Evolutionary conservation across 2,329 filamentous ascomycete species (phyloP).

Genomic region (Paramyrothecium sp.): DNA sequence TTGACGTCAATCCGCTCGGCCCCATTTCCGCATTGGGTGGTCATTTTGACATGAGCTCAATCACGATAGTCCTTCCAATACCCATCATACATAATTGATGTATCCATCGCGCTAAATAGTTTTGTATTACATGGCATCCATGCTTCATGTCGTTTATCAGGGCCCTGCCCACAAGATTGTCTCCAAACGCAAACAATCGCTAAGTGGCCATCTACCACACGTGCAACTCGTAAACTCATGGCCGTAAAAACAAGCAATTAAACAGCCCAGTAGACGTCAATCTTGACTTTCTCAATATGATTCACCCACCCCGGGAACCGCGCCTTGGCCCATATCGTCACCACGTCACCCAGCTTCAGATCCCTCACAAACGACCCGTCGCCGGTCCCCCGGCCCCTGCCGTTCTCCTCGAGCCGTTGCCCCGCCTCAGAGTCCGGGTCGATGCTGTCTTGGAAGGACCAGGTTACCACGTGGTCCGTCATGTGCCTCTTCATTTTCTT

Average conservation of each 20-base stretch:
- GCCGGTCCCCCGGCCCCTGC: slow-evolving; percentile 49
- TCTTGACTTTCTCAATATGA: slow-evolving; percentile 42
- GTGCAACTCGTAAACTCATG: no score
- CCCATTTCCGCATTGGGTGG: no score
- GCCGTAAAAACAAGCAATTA: slow-evolving; percentile 8
- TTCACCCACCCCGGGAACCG: slow-evolving; percentile 57
- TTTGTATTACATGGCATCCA: no score
- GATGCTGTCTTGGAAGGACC: slow-evolving; percentile 50
- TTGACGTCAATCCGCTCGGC: no score
- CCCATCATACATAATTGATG: no score
- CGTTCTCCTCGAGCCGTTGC: slow-evolving; percentile 34
- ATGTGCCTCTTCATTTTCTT: slow-evolving; percentile 28
- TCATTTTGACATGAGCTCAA: no score
- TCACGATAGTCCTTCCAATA: no score
- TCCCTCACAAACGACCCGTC: slow-evolving; percentile 55
- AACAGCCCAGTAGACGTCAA: slow-evolving; percentile 61
- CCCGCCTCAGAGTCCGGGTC: slow-evolving; percentile 39
- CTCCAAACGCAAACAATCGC: no score
- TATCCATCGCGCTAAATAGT: no score
- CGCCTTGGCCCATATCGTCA: slow-evolving; percentile 61
- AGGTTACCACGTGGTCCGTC: slow-evolving; percentile 47
- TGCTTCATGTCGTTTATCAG: no score
- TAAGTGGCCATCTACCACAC: no score
- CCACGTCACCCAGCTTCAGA: slow-evolving; percentile 57
- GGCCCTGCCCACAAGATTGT: no score